phyloP scores from a whole-genome alignment of 2,329 filamentous ascomycete species.

The Thelonectria olida region DNA sequence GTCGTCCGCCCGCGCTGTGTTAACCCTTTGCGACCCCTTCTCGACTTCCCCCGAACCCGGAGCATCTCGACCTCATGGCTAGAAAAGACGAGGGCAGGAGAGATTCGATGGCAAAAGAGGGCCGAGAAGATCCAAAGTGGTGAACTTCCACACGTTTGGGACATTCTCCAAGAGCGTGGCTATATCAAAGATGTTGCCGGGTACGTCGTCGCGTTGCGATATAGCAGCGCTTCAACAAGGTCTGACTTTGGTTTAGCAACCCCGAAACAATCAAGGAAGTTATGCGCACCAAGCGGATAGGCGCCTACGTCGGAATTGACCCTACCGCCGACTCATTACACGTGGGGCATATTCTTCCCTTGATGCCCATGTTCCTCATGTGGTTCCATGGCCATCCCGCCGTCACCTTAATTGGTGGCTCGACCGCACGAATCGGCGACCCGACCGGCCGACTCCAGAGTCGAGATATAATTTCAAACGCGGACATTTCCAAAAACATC shows the following conservation, averaged over 20 bases:
- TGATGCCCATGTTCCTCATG: conserved; percentile 88
- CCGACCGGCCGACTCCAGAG: conserved; percentile 75
- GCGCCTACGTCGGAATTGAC: conserved; percentile 83
- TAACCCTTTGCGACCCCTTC: conserved; percentile 30
- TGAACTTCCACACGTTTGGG: conserved; percentile 64
- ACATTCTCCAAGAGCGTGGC: conserved; percentile 75
- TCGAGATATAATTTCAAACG: conserved; percentile 62
- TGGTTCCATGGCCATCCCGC: conserved; percentile 78
- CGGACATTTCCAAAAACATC: conserved; percentile 69
- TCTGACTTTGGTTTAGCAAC: conserved; percentile 45
- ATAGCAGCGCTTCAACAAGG: background rate
- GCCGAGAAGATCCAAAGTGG: conserved; percentile 61
- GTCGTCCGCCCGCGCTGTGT: conserved; percentile 37
- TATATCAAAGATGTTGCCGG: conserved; percentile 79
- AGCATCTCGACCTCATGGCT: conserved; percentile 53
- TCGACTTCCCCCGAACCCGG: conserved; percentile 43
- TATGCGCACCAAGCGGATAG: conserved; percentile 72
- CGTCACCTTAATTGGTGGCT: conserved; percentile 75
- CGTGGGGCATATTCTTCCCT: conserved; percentile 80
- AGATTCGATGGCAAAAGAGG: conserved; percentile 57
- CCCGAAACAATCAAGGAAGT: conserved; percentile 67
- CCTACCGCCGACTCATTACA: conserved; percentile 84
- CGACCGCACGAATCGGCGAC: conserved; percentile 82
- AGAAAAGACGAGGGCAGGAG: conserved; percentile 53
- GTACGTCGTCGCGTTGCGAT: conserved; percentile 56